A percentile compares a stretch with the other conserved stretches of the same genome.
Evolutionary conservation across 176 grass and related monocot species (phyloP).

Genomic region (Puya raimondii): DNA sequence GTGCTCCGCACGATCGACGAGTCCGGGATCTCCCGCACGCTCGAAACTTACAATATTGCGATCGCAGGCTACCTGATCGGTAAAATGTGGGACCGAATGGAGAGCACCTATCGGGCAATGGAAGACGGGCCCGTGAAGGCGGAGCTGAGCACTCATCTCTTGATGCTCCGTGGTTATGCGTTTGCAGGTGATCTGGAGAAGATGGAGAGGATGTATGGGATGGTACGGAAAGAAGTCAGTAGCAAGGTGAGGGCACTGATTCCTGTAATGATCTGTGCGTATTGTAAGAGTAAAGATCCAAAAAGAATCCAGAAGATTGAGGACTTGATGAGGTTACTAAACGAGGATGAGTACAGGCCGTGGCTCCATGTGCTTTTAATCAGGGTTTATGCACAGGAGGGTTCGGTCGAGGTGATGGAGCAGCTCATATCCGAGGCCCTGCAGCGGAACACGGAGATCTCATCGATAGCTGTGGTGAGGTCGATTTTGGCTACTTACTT

Average conservation of each 20-base stretch:
- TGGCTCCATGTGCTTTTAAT: constrained; percentile 37
- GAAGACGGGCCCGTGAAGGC: constrained; percentile 18
- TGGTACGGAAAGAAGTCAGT: constrained; percentile 23
- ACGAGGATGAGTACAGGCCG: constrained; percentile 26
- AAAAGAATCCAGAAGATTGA: constrained; percentile 27
- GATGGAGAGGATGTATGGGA: constrained; percentile 38
- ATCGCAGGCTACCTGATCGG: constrained; percentile 31
- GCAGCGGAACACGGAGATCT: constrained; percentile 17
- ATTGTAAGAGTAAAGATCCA: constrained; percentile 13
- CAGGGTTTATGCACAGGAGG: constrained; percentile 39
- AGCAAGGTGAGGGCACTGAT: constrained; percentile 15
- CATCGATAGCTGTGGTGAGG: constrained; percentile 12
- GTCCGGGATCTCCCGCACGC: constrained; percentile 18
- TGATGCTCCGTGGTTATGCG: constrained; percentile 41
- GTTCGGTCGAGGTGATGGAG: constrained; percentile 31
- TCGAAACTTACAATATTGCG: constrained; percentile 29
- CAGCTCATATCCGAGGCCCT: constrained; percentile 30
- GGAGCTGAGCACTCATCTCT: constrained; percentile 14
- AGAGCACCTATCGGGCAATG: constrained; percentile 18
- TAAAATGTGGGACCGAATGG: constrained; percentile 32
- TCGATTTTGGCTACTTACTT: constrained; percentile 25
- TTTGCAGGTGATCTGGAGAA: constrained; percentile 24
- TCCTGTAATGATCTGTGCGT: constrained; percentile 33
- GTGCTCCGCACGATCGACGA: constrained; percentile 28
- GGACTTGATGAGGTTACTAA: constrained; percentile 25